Percentiles rank a stretch among this genome's conserved stretches.
Conservation (phyloP, 169 alveolate species). For the Eimeria sp. region DNA sequence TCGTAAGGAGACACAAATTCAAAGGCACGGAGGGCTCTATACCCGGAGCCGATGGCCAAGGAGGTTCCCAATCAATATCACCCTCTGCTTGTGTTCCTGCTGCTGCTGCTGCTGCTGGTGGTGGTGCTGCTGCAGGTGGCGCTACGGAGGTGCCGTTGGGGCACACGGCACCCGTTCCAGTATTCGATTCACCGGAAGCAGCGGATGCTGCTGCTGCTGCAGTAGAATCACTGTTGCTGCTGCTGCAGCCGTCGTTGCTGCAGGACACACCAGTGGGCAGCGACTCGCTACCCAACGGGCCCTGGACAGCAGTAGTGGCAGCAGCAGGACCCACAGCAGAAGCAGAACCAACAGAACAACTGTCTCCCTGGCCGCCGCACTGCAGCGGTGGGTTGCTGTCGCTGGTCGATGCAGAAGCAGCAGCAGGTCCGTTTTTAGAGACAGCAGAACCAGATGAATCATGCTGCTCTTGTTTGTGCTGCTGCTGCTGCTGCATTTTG, state of each 20-base stretch:
- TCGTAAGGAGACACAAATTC: conserved; percentile 60
- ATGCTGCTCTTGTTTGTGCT: neutral
- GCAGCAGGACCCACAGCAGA: no score
- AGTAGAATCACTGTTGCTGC: conserved; percentile 39
- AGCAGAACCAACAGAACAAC: neutral
- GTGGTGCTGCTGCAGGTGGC: conserved; percentile 10
- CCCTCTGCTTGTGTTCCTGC: conserved; percentile 36
- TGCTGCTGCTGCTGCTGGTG: conserved; percentile 49
- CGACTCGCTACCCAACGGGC: conserved; percentile 41
- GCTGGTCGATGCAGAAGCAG: neutral
- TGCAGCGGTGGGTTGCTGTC: neutral
- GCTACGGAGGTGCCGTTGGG: neutral
- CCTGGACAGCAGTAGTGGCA: conserved; percentile 6
- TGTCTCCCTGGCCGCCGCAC: neutral
- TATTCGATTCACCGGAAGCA: conserved; percentile 2
- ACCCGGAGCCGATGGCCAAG: conserved; percentile 25
- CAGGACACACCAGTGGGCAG: conserved; percentile 4
- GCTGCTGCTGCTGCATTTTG: conserved; percentile 7
- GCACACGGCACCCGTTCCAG: neutral
- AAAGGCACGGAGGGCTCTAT: conserved; percentile 25
- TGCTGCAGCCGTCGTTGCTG: conserved; percentile 47
- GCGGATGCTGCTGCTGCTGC: neutral
- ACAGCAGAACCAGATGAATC: conserved; percentile 3
- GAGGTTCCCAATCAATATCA: conserved; percentile 21
- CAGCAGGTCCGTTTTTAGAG: neutral